Conservation (phyloP, 2,329 filamentous ascomycete genomes). For the Microcyclospora pomicola region DNA sequence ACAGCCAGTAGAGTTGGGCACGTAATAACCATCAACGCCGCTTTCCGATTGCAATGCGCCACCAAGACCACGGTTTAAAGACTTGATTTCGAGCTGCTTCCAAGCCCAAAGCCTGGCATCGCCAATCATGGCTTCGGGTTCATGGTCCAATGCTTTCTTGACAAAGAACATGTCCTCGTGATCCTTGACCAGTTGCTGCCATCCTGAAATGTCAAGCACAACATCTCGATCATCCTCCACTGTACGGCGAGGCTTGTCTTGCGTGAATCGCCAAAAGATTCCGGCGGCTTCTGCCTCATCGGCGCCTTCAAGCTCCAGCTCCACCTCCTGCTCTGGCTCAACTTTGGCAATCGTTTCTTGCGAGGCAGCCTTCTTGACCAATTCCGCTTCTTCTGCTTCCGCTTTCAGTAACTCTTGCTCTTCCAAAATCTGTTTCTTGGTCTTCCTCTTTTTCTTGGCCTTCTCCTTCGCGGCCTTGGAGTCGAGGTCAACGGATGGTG, state of each 20-base stretch:
- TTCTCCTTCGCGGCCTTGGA: conserved; percentile 29
- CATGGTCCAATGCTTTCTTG: conserved; percentile 35
- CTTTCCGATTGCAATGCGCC: conserved; percentile 41
- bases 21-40: conserved; percentile 57
- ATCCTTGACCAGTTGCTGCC: conserved; percentile 55
- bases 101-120: conserved; percentile 53
- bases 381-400: conserved; percentile 19
- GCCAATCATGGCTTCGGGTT: conserved; percentile 36
- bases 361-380: conserved; percentile 14
- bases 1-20: conserved; percentile 70
- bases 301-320: conserved; percentile 34
- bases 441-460: conserved; percentile 50
- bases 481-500: conserved; percentile 12
- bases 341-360: conserved; percentile 25
- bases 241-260: conserved; percentile 45
- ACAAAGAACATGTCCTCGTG: conserved; percentile 51
- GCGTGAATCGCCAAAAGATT: conserved; percentile 47
- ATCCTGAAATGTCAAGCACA: conserved; percentile 56
- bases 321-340: conserved; percentile 14
- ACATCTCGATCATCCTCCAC: conserved; percentile 52
- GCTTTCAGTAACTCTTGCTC: conserved; percentile 48
- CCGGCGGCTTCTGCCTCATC: conserved; percentile 36
- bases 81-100: conserved; percentile 59
- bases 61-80: conserved; percentile 46
- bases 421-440: conserved; percentile 63